These are phyloP conservation scores for Viridothelium virens DNA, from an alignment of 495 filamentous ascomycete species.

Conservation along the genomic window DNA sequence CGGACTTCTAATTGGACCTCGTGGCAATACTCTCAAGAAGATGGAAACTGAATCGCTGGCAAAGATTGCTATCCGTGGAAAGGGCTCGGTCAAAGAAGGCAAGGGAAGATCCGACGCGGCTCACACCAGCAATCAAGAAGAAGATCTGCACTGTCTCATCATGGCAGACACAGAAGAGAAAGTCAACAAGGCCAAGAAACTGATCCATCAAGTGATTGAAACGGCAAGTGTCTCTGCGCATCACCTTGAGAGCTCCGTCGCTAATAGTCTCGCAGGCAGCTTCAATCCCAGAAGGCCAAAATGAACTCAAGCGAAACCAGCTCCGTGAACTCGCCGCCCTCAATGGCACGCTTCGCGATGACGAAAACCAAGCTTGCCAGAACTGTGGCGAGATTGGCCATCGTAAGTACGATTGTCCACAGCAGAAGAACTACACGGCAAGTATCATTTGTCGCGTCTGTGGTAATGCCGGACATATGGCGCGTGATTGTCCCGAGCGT, in stretches of 20 bases:
- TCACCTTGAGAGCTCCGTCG: background rate
- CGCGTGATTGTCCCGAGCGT: slow-evolving; percentile 85
- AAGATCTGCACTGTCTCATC: slow-evolving; percentile 96
- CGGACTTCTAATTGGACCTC: slow-evolving; percentile 98
- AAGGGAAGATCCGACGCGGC: slow-evolving; percentile 97
- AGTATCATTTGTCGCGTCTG: slow-evolving; percentile 99
- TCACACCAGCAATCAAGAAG: slow-evolving; percentile 98
- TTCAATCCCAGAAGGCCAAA: slow-evolving; percentile 95
- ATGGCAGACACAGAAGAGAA: slow-evolving; percentile 99
- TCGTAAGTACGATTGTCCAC: slow-evolving; percentile 96
- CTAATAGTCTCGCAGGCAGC: slow-evolving; percentile 60
- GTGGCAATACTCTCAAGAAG: slow-evolving; percentile 98
- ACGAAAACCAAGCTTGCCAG: slow-evolving; percentile 98
- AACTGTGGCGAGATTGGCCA: slow-evolving; percentile 99
- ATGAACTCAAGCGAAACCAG: slow-evolving; percentile 96
- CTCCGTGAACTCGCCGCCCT: slow-evolving; percentile 93
- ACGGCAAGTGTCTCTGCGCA: slow-evolving; percentile 60
- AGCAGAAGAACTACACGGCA: slow-evolving; percentile 95
- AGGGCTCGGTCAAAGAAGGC: slow-evolving; percentile 99
- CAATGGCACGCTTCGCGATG: slow-evolving; percentile 96
- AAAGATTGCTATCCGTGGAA: slow-evolving; percentile 98
- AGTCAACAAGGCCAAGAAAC: slow-evolving; percentile 93
- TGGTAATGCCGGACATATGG: slow-evolving; percentile 91
- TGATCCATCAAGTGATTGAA: slow-evolving; percentile 96
- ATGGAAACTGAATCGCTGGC: slow-evolving; percentile 96